A percentile compares a stretch with the other conserved stretches of the same genome.
phyloP scores from a whole-genome alignment of 768 basidiomycete genomes.

The Arthromyces matolae region DNA sequence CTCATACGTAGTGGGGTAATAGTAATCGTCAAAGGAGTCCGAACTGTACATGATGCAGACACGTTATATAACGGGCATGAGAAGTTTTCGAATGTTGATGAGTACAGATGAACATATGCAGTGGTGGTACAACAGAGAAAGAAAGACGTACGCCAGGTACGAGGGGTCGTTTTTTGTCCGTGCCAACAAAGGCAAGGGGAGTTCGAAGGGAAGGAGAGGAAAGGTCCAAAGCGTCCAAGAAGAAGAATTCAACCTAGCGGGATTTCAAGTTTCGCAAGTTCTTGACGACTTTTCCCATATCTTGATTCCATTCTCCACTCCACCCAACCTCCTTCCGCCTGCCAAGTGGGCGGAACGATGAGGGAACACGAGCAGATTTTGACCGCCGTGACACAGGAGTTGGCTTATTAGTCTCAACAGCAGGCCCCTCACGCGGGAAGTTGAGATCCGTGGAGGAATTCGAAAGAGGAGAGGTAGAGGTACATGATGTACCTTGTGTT shows the following conservation, averaged over 20 bases:
- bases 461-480: background rate
- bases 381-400: background rate
- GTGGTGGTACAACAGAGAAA: too few relatives aligned
- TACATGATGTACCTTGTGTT: background rate
- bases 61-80: too few relatives aligned
- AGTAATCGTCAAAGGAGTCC: too few relatives aligned
- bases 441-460: too few relatives aligned
- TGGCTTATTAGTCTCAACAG: too few relatives aligned
- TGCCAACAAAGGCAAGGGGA: background rate
- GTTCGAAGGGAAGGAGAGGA: background rate
- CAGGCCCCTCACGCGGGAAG: too few relatives aligned
- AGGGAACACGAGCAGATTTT: background rate
- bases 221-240: background rate
- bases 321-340: slow-evolving; percentile 24
- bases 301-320: slow-evolving; percentile 33
- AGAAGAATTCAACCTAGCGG: slow-evolving; percentile 4
- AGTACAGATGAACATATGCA: too few relatives aligned
- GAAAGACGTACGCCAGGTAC: background rate
- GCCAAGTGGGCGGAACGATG: slow-evolving; percentile 6
- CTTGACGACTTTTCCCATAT: slow-evolving; percentile 23
- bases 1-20: too few relatives aligned
- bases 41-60: too few relatives aligned
- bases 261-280: slow-evolving; percentile 18
- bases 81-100: too few relatives aligned
- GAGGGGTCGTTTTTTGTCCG: too few relatives aligned